These are phyloP conservation scores for Colletotrichum sp. DNA, from an alignment of 2,329 filamentous ascomycete species.

Conservation along the genomic window DNA sequence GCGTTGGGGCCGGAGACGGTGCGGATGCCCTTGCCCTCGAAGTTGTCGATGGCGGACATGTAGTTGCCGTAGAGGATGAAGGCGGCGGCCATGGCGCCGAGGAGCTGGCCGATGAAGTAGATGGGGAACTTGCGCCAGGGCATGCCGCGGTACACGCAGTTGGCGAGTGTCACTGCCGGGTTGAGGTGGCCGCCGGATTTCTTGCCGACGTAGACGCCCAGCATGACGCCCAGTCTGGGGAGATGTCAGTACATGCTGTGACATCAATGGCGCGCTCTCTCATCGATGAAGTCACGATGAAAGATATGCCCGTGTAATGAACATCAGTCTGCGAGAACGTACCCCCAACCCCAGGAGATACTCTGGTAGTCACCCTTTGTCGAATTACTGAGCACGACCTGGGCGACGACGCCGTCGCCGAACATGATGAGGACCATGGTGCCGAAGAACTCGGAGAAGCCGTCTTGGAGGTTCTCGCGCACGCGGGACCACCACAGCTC, in stretches of 20 bases:
- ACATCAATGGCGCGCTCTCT: background rate
- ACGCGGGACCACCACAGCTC: slow-evolving; percentile 55
- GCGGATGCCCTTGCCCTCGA: slow-evolving; percentile 66
- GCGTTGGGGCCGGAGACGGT: slow-evolving; percentile 65
- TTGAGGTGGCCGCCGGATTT: slow-evolving; percentile 73
- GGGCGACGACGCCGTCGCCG: slow-evolving; percentile 73
- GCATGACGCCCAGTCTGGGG: slow-evolving; percentile 66
- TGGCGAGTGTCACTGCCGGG: slow-evolving; percentile 73
- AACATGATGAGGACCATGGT: slow-evolving; percentile 73
- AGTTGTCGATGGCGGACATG: slow-evolving; percentile 66
- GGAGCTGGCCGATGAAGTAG: slow-evolving; percentile 69
- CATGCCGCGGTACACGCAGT: slow-evolving; percentile 71
- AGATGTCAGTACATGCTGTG: background rate
- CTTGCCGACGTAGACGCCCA: slow-evolving; percentile 69
- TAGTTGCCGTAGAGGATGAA: slow-evolving; percentile 66
- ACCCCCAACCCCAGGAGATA: slow-evolving; percentile 57
- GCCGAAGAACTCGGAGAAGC: slow-evolving; percentile 71
- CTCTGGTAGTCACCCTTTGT: slow-evolving; percentile 54
- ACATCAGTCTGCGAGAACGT: slow-evolving; percentile 24
- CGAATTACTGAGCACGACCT: slow-evolving; percentile 63
- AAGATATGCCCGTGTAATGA: background rate
- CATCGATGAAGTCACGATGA: slow-evolving; percentile 12
- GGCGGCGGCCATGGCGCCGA: slow-evolving; percentile 69
- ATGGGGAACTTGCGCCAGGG: slow-evolving; percentile 73
- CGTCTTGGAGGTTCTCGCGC: slow-evolving; percentile 57